Evolutionary conservation across 768 basidiomycete genomes (phyloP).

Genomic region (Boletus sp.): DNA sequence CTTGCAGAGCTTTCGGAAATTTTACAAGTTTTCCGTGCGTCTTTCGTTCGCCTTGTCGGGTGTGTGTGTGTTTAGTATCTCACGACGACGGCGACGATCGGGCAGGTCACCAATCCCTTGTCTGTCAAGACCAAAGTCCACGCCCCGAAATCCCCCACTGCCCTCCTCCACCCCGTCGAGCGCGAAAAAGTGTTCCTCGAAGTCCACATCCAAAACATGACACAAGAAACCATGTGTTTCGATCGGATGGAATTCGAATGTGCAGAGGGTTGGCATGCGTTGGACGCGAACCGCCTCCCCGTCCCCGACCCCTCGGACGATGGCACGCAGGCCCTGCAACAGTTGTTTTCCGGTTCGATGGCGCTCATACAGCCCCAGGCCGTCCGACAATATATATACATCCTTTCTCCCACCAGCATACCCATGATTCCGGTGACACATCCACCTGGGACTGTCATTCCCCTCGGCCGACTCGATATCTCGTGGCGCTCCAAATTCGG

Average conservation of each 20-base stretch:
- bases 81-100: not conserved
- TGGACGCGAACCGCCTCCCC: slow-evolving; percentile 50
- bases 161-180: slow-evolving; percentile 58
- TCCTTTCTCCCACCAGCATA: slow-evolving; percentile 54
- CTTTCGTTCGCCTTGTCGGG: no score
- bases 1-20: slow-evolving; percentile 77
- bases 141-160: slow-evolving; percentile 67
- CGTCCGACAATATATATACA: slow-evolving; percentile 84
- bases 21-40: slow-evolving; percentile 88
- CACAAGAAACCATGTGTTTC: slow-evolving; percentile 72
- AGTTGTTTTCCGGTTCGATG: slow-evolving; percentile 58
- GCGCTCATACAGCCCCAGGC: slow-evolving; percentile 83
- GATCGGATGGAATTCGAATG: slow-evolving; percentile 80
- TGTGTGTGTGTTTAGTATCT: not conserved
- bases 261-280: slow-evolving; percentile 60
- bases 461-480: slow-evolving; percentile 86
- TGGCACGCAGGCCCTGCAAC: slow-evolving; percentile 23
- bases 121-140: slow-evolving; percentile 96
- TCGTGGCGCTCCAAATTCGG: slow-evolving; percentile 85
- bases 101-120: slow-evolving; percentile 87
- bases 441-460: slow-evolving; percentile 67
- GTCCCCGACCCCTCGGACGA: not conserved
- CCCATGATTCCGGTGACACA: slow-evolving; percentile 48
- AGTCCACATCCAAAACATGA: slow-evolving; percentile 88
- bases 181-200: slow-evolving; percentile 88